Evolutionary conservation across 257 asterid species (phyloP).

Genomic region (Capsicum chinense): DNA sequence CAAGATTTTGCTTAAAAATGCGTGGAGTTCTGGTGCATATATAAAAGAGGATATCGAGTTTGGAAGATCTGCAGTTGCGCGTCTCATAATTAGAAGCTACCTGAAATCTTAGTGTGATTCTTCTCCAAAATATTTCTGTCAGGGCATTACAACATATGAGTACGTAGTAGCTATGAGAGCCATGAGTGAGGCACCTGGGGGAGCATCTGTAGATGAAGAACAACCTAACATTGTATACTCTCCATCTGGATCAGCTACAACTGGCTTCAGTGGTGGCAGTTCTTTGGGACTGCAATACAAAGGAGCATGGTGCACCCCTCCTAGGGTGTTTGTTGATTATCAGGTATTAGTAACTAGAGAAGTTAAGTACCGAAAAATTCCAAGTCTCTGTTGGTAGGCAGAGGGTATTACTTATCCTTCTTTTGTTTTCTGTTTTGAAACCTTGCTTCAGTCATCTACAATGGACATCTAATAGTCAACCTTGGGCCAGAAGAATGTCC

Average conservation of each 20-base stretch:
- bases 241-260: slow-evolving; percentile 91
- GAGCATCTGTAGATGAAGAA: slow-evolving; percentile 81
- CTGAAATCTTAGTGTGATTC: slow-evolving; percentile 25
- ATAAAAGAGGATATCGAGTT: not conserved
- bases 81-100: slow-evolving; percentile 19
- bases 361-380: not conserved
- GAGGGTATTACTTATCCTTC: slow-evolving; percentile 15
- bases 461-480: slow-evolving; percentile 14
- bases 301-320: slow-evolving; percentile 99
- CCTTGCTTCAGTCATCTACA: not conserved
- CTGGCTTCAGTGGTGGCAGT: slow-evolving; percentile 97
- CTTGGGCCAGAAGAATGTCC: not conserved
- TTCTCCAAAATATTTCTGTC: slow-evolving; percentile 30
- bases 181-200: slow-evolving; percentile 91
- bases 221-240: slow-evolving; percentile 74
- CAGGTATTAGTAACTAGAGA: slow-evolving; percentile 57
- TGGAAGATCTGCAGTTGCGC: not conserved
- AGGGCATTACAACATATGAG: slow-evolving; percentile 97
- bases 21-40: not conserved
- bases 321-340: slow-evolving; percentile 93
- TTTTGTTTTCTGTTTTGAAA: not conserved
- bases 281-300: slow-evolving; percentile 96
- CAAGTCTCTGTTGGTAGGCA: slow-evolving; percentile 8
- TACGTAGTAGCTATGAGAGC: slow-evolving; percentile 99
- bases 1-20: slow-evolving; percentile 17